A percentile compares a stretch with the other conserved stretches of the same genome.
Conservation (phyloP, 2,329 filamentous ascomycete species). For the Emergomyces africanus region DNA sequence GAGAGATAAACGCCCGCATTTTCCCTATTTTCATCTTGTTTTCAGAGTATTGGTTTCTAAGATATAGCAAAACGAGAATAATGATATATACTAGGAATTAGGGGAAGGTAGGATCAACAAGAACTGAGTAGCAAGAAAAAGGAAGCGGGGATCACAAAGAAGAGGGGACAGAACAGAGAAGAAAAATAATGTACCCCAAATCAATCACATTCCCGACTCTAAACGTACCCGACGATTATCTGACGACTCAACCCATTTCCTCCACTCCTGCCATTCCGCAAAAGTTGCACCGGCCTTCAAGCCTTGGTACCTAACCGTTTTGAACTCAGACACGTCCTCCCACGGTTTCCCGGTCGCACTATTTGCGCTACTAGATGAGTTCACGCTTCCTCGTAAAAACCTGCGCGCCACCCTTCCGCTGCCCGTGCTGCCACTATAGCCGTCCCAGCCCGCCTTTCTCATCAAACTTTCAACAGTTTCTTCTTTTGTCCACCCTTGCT, state of each 20-base stretch:
- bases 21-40: neutral
- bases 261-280: slow-evolving; percentile 66
- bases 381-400: slow-evolving; percentile 31
- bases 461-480: slow-evolving; percentile 82
- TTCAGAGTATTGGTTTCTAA: neutral
- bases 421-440: slow-evolving; percentile 28
- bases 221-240: slow-evolving; percentile 2
- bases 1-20: neutral
- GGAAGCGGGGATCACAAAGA: neutral
- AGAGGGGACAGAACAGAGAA: neutral
- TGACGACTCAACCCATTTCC: slow-evolving; percentile 47
- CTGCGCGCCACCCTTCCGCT: slow-evolving; percentile 22
- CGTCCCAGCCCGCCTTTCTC: slow-evolving; percentile 87
- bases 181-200: neutral
- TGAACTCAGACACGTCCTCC: slow-evolving; percentile 60
- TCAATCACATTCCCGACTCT: slow-evolving; percentile 1
- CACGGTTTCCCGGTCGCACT: slow-evolving; percentile 38
- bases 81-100: neutral
- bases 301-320: slow-evolving; percentile 76
- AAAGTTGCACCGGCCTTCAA: slow-evolving; percentile 61
- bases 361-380: slow-evolving; percentile 7
- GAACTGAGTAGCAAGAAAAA: neutral
- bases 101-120: neutral
- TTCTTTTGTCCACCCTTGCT: slow-evolving; percentile 93
- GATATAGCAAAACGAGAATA: neutral